Base-by-base conservation (phyloP, 164 flowering plant species). In the Dillenia suffruticosa region DNA sequence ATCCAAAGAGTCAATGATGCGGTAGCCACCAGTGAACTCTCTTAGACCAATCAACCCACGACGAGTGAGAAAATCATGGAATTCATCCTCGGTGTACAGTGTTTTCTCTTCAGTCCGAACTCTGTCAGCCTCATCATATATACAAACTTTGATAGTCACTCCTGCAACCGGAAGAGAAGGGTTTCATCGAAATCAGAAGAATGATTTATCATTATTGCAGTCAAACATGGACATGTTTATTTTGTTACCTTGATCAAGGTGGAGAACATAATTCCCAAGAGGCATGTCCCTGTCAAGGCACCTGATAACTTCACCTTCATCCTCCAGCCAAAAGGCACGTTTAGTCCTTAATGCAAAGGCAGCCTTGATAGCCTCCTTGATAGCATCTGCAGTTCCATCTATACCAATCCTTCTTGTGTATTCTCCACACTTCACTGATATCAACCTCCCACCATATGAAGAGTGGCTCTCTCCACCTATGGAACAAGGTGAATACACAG, bases 71-170 rank as follows among this genome's bases (percentile, higher is more conserved):
- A 82, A 80, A 57, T 79, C 85, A 44, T 75, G 81, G 60, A 85
- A 82, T 68, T 85, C 88, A 32, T 78, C 84, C 61, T 83, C 86
- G 2, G 83, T 78, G 71, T 81, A 85, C 16, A 85, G 67, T 12
- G 83, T 83, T 68, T 82, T 85, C 62, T 85, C 88, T 72, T 83
- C 86, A 2, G 86, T 63, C 43, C 77, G 82, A 48, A 82, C 76
- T 0, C 78, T 56, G 32, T 77, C 86, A 16, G 81, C 40, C 22
- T 77, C 86, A 59, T 81, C 87, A 43, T 75, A 82, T 52, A 71
- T 44, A 60, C 84, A 80, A 5, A 86, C 66, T 71, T 86, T 86
- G 32, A 85, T 72, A 11, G 80, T 78, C 59, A 85, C 24, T 13
- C 88, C 86, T 76, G 70, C 16, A 70, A 56, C 26, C 46, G 51